A percentile compares a stretch with the other conserved stretches of the same genome.
Conservation (phyloP, 352 stramenopile genomes). For the Phytophthora vignae region DNA sequence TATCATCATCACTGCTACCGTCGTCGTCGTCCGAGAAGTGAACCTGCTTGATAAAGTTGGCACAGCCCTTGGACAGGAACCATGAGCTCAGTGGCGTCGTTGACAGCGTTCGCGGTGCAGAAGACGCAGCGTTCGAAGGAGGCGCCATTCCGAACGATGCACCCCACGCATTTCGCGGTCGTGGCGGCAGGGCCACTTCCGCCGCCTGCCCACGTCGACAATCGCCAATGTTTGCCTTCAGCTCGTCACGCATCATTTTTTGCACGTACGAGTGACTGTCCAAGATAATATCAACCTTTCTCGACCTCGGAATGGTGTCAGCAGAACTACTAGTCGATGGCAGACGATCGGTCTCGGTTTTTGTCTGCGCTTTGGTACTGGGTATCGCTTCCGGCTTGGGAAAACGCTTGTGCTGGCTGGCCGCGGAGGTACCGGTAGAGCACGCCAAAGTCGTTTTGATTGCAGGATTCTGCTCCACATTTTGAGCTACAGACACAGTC, state of each 20-base stretch:
- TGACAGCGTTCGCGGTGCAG: conserved; percentile 18
- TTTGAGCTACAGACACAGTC: not conserved
- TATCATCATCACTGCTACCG: conserved; percentile 15
- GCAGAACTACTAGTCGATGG: not conserved
- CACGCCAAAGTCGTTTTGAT: not conserved
- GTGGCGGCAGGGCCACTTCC: conserved; percentile 5
- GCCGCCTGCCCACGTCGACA: not conserved
- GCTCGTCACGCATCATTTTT: conserved; percentile 35
- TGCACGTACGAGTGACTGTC: conserved; percentile 42
- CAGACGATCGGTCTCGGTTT: not conserved
- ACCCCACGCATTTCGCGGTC: conserved; percentile 49
- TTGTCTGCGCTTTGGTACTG: not conserved
- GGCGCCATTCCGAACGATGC: conserved; percentile 52
- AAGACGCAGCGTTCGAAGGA: not conserved
- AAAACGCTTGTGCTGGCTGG: conserved; percentile 3
- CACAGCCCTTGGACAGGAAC: conserved; percentile 69
- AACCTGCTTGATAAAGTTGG: conserved; percentile 70
- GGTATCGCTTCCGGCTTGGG: not conserved
- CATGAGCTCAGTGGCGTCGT: conserved; percentile 67
- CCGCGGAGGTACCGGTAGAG: not conserved
- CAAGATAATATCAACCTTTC: conserved; percentile 31
- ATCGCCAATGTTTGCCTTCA: conserved; percentile 3
- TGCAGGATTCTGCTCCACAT: not conserved
- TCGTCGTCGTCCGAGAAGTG: conserved; percentile 43
- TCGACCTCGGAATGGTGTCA: conserved; percentile 2